Percentiles rank a stretch among this genome's conserved stretches.
phyloP scores from a whole-genome alignment of 1,284 basidiomycete species.

The Ceratobasidium sp. region DNA sequence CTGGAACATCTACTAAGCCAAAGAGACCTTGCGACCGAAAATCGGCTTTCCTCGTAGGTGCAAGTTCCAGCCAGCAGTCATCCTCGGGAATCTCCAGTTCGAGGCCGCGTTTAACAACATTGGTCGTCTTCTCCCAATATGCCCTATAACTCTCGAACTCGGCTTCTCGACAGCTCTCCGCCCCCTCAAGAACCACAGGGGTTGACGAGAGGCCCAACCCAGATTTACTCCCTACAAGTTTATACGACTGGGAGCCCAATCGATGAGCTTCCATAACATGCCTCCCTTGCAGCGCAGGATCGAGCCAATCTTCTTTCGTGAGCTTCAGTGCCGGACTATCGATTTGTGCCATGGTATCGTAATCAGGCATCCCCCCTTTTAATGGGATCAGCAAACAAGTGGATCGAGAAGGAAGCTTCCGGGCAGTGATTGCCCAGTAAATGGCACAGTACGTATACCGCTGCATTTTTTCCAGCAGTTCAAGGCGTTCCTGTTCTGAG shows the following conservation, averaged over 20 bases:
- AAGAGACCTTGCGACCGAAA: slow-evolving; percentile 24
- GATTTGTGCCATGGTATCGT: slow-evolving; percentile 54
- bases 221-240: not conserved
- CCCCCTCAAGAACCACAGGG: not conserved
- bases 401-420: slow-evolving; percentile 37
- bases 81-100: slow-evolving; percentile 26
- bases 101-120: slow-evolving; percentile 7
- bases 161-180: not conserved
- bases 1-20: slow-evolving; percentile 9
- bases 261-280: slow-evolving; percentile 33
- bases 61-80: slow-evolving; percentile 30
- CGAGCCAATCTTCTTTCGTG: slow-evolving; percentile 52
- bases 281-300: slow-evolving; percentile 51
- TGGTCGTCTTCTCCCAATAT: slow-evolving; percentile 22
- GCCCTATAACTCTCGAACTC: slow-evolving; percentile 4
- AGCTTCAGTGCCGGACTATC: slow-evolving; percentile 45
- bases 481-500: slow-evolving; percentile 30
- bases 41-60: slow-evolving; percentile 5
- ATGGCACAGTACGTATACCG: slow-evolving; percentile 68
- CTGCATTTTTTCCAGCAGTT: slow-evolving; percentile 53
- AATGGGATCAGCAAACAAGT: slow-evolving; percentile 71
- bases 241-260: slow-evolving; percentile 11
- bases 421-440: slow-evolving; percentile 60
- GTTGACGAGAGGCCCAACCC: slow-evolving; percentile 6
- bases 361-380: slow-evolving; percentile 61